Conservation (phyloP, 352 stramenopile genomes). For the Discostella stelligera region DNA sequence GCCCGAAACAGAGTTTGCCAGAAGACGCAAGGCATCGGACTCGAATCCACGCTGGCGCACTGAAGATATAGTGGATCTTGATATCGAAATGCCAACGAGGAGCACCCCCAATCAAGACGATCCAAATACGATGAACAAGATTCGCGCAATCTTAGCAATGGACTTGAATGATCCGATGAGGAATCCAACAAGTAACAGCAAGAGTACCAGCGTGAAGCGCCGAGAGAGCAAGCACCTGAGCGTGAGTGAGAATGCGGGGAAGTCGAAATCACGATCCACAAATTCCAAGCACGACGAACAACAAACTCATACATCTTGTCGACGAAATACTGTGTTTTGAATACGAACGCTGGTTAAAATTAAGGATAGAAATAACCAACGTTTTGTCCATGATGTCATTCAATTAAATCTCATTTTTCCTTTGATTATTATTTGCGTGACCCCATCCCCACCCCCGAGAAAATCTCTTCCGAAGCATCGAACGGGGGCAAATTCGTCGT, state of each 20-base stretch:
- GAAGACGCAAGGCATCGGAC: constrained; percentile 86
- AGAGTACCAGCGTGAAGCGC: constrained; percentile 1
- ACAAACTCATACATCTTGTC: neutral
- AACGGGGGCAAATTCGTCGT: constrained; percentile 41
- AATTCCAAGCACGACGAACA: constrained; percentile 13
- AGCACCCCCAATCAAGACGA: constrained; percentile 60
- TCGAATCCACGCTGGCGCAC: constrained; percentile 86
- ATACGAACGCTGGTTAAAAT: neutral
- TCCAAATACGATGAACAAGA: constrained; percentile 50
- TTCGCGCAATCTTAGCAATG: constrained; percentile 51
- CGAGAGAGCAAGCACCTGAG: constrained; percentile 18
- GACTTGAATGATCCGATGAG: constrained; percentile 35
- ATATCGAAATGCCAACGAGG: constrained; percentile 88
- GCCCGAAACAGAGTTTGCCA: constrained; percentile 90
- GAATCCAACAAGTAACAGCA: constrained; percentile 15
- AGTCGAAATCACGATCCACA: constrained; percentile 17
- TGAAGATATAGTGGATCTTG: constrained; percentile 89
- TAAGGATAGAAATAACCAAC: neutral
- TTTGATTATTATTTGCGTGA: constrained; percentile 1
- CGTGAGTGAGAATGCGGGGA: constrained; percentile 11
- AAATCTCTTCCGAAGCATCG: constrained; percentile 44
- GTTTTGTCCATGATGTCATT: no score
- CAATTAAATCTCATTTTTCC: neutral
- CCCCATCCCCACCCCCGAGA: constrained; percentile 3
- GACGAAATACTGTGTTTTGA: constrained; percentile 23